These are phyloP conservation scores for Moricandia arvensis DNA, from an alignment of 345 rosid species.

Conservation along the genomic window DNA sequence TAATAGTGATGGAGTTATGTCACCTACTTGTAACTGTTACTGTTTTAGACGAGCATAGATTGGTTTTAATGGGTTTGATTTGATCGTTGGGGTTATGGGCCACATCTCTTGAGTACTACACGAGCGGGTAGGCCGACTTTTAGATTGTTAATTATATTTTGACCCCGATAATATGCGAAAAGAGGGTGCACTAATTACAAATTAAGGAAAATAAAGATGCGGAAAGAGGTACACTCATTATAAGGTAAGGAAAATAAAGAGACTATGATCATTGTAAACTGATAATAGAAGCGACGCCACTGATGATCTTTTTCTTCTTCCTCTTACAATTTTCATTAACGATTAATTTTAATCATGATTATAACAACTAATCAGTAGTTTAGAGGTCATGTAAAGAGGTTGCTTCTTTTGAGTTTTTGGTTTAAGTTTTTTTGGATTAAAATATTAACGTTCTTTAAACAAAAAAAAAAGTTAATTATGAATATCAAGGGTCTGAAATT, in stretches of 20 bases:
- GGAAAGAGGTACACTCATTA: background rate
- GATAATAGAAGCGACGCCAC: constrained; percentile 26
- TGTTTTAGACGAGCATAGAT: constrained; percentile 19
- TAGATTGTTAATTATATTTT: constrained; percentile 19
- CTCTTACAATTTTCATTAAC: constrained; percentile 14
- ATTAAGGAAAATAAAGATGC: background rate
- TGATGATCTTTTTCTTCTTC: constrained; percentile 12
- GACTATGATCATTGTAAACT: background rate
- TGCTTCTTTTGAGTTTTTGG: too few relatives aligned
- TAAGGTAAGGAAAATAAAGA: background rate
- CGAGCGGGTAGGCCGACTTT: constrained; percentile 69
- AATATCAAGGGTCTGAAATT: too few relatives aligned
- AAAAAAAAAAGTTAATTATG: too few relatives aligned
- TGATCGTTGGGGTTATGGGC: constrained; percentile 46
- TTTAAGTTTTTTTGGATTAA: too few relatives aligned
- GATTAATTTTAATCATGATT: constrained; percentile 14
- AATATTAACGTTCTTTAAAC: too few relatives aligned
- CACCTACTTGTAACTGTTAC: constrained; percentile 30
- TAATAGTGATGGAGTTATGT: constrained; percentile 36
- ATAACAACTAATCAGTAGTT: background rate
- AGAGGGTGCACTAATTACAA: constrained; percentile 18
- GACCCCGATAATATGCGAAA: constrained; percentile 33
- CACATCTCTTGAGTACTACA: constrained; percentile 50
- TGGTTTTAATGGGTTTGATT: constrained; percentile 25
- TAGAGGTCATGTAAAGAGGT: too few relatives aligned